Base-by-base conservation (phyloP, 108 stramenopile genomes). In the Cylindrotheca closterium region DNA sequence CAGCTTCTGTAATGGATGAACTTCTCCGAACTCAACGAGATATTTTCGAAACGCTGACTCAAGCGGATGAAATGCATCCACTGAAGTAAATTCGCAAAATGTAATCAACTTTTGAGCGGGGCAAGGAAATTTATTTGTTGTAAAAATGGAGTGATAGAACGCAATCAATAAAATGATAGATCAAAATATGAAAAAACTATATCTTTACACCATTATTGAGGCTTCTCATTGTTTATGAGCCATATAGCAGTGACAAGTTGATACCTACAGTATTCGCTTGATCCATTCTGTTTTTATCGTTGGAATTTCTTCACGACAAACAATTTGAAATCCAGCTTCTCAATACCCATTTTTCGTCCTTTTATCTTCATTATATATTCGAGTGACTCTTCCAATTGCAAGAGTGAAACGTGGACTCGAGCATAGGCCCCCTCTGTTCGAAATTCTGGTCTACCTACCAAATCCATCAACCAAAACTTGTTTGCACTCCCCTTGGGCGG, bases 401-500 rank as follows among this genome's bases (percentile, higher is more conserved):
- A 30, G n/a, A 69, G 58, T 0, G 58, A 47, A 28, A 18, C 52
- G 32, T 69, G 68, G n/a, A 69, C 68, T 27, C 58, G 28, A 17
- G 68, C 68, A 55, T 69, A 52, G 3, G 68, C 68, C 3, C 68
- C 68, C 5, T 23, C 18, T 15, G 49, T 47, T 3, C 34, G 47
- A 31, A 69, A 59, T 17, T 28, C 27, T 7, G 68, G 37, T 33
- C 58, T 47, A 24, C 48, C 24, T 7, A 28, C 27, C 18, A 69
- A 60, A 46, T 69, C 68, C 22, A 69, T 23, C 17, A 55, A 60
- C 68, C 68, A 69, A 27, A 69, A 69, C 54, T 69, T 69, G 58
- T 60, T 60, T 21, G 32, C 51, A 22, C 32, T 60, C 27, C 68
- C 68, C 49, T 69, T 69, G 37, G 68, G 68, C 1, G 68, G 68